phyloP scores from a whole-genome alignment of 2,329 filamentous ascomycete species.

The Monosporascus sp. region DNA sequence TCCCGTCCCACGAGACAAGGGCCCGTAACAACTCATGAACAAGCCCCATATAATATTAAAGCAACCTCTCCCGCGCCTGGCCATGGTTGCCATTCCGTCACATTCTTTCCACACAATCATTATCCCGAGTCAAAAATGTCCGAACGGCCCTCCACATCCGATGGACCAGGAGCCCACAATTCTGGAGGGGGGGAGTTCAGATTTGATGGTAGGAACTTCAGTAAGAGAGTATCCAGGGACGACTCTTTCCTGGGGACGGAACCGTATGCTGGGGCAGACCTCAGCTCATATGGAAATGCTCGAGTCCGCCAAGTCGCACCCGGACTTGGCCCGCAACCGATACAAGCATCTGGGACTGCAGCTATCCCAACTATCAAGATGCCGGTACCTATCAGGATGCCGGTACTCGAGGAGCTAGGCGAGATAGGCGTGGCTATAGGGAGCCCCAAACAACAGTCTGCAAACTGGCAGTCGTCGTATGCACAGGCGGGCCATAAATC shows the following conservation, averaged over 20 bases:
- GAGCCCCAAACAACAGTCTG: slow-evolving; percentile 52
- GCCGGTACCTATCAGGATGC: slow-evolving; percentile 37
- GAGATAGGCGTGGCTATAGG: slow-evolving; percentile 71
- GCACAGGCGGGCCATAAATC: slow-evolving; percentile 10
- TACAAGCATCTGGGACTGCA: slow-evolving; percentile 22
- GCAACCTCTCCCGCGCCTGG: slow-evolving; percentile 6
- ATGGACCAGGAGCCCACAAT: slow-evolving; percentile 28
- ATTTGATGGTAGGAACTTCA: slow-evolving; percentile 18
- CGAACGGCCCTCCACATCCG: slow-evolving; percentile 38
- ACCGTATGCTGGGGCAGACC: slow-evolving; percentile 27
- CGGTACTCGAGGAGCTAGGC: slow-evolving; percentile 31
- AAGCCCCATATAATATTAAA: background rate
- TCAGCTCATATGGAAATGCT: slow-evolving; percentile 35
- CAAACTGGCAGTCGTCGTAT: slow-evolving; percentile 17
- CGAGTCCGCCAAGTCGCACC: slow-evolving; percentile 39
- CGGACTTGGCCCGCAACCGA: slow-evolving; percentile 33
- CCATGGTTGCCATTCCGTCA: slow-evolving; percentile 19
- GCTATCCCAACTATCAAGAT: slow-evolving; percentile 32
- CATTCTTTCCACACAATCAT: slow-evolving; percentile 16
- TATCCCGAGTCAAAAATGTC: slow-evolving; percentile 16
- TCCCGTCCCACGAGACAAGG: background rate
- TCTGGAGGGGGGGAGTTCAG: slow-evolving; percentile 20
- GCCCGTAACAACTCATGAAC: background rate
- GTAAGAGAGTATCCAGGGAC: slow-evolving; percentile 42
- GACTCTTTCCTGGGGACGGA: slow-evolving; percentile 32